These are phyloP conservation scores for Nakaseomyces kungkrabaensis DNA, from an alignment of 1,139 yeast species.

Conservation along the genomic window DNA sequence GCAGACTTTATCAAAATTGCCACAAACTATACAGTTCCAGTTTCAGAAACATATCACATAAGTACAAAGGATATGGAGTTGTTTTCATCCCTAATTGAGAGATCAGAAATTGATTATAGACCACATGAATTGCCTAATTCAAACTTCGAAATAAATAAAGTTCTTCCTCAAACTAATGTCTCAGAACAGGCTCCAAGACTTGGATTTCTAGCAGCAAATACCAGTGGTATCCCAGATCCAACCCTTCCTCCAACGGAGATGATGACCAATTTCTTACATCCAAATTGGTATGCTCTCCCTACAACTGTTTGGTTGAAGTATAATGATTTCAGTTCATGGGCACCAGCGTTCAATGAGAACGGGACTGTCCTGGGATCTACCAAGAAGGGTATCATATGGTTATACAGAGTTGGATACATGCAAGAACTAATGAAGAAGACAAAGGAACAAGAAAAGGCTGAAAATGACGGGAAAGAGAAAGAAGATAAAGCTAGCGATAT, in stretches of 20 bases:
- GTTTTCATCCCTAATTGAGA: conserved; percentile 38
- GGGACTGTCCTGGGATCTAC: conserved; percentile 55
- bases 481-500: background rate
- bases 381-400: conserved; percentile 66
- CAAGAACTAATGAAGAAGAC: conserved; percentile 21
- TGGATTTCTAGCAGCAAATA: conserved; percentile 31
- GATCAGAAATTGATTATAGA: conserved; percentile 27
- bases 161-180: conserved; percentile 29
- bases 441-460: conserved; percentile 10
- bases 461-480: conserved; percentile 8
- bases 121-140: conserved; percentile 26
- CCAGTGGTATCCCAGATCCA: conserved; percentile 48
- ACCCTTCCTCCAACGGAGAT: conserved; percentile 57
- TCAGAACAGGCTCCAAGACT: conserved; percentile 30
- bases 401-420: conserved; percentile 58
- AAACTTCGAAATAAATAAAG: conserved; percentile 25
- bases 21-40: conserved; percentile 44
- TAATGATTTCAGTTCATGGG: conserved; percentile 59
- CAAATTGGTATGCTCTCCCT: conserved; percentile 77
- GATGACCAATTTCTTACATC: conserved; percentile 66
- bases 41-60: conserved; percentile 54
- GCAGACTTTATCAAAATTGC: conserved; percentile 64
- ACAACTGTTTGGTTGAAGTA: conserved; percentile 74
- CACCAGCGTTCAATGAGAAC: conserved; percentile 66
- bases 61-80: conserved; percentile 35